Conservation (phyloP, 495 filamentous ascomycete genomes). For the Trichoderma orchidacearum region DNA sequence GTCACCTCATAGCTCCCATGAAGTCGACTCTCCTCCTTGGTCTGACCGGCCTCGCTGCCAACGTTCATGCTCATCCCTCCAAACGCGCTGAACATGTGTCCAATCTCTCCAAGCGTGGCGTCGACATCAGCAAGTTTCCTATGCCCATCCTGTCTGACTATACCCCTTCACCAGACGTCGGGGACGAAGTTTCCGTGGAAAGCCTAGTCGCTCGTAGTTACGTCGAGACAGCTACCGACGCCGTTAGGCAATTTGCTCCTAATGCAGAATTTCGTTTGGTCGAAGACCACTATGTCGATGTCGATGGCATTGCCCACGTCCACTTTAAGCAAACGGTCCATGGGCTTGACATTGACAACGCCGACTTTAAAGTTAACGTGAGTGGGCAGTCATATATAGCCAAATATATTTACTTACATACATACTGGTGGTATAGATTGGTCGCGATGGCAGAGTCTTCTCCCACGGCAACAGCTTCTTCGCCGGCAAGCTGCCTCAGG, state of each 20-base stretch:
- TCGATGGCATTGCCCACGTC: constrained; percentile 36
- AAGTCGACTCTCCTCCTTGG: constrained; percentile 18
- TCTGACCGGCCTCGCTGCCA: constrained; percentile 14
- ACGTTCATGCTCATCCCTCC: constrained; percentile 11
- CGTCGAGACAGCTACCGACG: constrained; percentile 18
- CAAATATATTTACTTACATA: neutral
- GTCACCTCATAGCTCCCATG: constrained; percentile 9
- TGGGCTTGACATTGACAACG: constrained; percentile 40
- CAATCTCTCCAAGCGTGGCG: constrained; percentile 16
- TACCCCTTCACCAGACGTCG: constrained; percentile 7
- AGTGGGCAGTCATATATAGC: constrained; percentile 3
- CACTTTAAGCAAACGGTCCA: constrained; percentile 40
- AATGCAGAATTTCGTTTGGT: constrained; percentile 23
- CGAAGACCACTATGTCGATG: constrained; percentile 27
- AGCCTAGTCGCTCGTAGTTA: constrained; percentile 12
- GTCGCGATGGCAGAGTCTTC: constrained; percentile 23
- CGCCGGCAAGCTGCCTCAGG: constrained; percentile 18
- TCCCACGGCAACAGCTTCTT: constrained; percentile 30
- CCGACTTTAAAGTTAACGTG: constrained; percentile 43
- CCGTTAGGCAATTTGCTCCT: constrained; percentile 15
- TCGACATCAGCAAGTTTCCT: constrained; percentile 17
- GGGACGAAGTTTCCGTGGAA: constrained; percentile 3
- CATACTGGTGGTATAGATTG: constrained; percentile 12
- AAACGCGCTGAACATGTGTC: constrained; percentile 8
- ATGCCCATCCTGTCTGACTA: constrained; percentile 16